Evolutionary conservation across 140 eudicot genomes (phyloP), one percentile per base, ranked within the genome.

Genomic region (Eryngium alpinum): DNA sequence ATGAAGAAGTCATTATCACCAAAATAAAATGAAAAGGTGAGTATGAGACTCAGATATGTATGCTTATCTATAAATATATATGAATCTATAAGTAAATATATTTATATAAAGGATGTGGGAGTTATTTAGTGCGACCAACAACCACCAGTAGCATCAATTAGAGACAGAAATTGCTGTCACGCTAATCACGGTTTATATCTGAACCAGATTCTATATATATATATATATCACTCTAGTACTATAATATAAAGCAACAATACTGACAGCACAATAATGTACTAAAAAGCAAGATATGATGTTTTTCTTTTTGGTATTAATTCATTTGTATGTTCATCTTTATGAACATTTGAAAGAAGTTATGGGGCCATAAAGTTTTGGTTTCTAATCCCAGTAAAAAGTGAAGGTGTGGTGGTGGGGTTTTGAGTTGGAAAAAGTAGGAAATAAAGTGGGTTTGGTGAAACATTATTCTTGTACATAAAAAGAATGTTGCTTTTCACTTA

Each of bases 321-420:
- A 38, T 44, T 73, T 34, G 77, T 72, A 46, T 56, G 5, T n/a
- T 38, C 10, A 25, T 14, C 32, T 50, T 28, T 27, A 25, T 25
- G 12, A 75, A 75, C 79, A 75, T 50, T 50, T 50, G 79, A 75
- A 49, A 14, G 79, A 75, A 52, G 25, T 75, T 75, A 46, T 49
- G 62, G 65, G 62, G 65, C 65, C 63, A 75, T 50, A 2, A 50
- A 25, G 59, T 31, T 50, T 50, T 75, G 38, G 79, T 28, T 52
- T 50, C 22, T 75, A 75, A 75, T 75, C 63, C 65, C 79, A 50
- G 27, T 25, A 75, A 75, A 49, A 50, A 49, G 62, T 75, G 43
- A 75, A 75, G 22, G 25, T 18, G 49, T 25, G 10, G n/a, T 33
- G n/a, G 75, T 70, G 16, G 57, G 56, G 78, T n/a, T 43, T 38